These are phyloP conservation scores for Aspergillus ochraceoroseus DNA, from an alignment of 2,329 filamentous ascomycete species.

Conservation along the genomic window DNA sequence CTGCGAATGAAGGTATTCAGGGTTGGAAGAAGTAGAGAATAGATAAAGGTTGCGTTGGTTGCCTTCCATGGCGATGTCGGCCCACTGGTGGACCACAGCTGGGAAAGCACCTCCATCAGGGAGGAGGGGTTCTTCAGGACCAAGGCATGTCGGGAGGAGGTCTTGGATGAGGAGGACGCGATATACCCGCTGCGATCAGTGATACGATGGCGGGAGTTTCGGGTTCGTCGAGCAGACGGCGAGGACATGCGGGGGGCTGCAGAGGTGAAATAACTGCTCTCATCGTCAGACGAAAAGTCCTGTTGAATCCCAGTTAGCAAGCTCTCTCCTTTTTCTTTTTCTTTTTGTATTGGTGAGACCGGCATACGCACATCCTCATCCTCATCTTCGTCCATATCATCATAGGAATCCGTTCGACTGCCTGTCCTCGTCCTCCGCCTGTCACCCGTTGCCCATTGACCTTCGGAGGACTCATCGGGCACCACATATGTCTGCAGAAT, in stretches of 20 bases:
- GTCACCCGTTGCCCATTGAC: constrained; percentile 27
- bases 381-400: constrained; percentile 25
- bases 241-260: constrained; percentile 43
- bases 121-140: constrained; percentile 70
- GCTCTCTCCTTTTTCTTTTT: neutral
- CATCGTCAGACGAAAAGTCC: constrained; percentile 60
- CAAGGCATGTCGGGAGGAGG: constrained; percentile 56
- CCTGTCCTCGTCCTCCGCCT: constrained; percentile 27
- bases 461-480: constrained; percentile 33
- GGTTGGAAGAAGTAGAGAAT: constrained; percentile 77
- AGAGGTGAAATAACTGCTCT: constrained; percentile 79
- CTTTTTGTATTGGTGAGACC: too few species aligned
- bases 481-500: constrained; percentile 71
- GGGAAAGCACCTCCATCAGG: constrained; percentile 76
- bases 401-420: constrained; percentile 29
- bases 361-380: constrained; percentile 31
- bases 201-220: constrained; percentile 39
- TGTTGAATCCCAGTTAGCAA: constrained; percentile 15
- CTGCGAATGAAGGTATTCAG: constrained; percentile 90
- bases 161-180: constrained; percentile 33
- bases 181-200: constrained; percentile 46
- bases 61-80: constrained; percentile 92
- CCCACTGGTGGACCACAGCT: constrained; percentile 84
- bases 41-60: constrained; percentile 87
- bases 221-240: constrained; percentile 39